Percentiles rank a stretch among this genome's conserved stretches.
Evolutionary conservation across 2,329 filamentous ascomycete species (phyloP).

Genomic region (Colletotrichum cordylinicola): DNA sequence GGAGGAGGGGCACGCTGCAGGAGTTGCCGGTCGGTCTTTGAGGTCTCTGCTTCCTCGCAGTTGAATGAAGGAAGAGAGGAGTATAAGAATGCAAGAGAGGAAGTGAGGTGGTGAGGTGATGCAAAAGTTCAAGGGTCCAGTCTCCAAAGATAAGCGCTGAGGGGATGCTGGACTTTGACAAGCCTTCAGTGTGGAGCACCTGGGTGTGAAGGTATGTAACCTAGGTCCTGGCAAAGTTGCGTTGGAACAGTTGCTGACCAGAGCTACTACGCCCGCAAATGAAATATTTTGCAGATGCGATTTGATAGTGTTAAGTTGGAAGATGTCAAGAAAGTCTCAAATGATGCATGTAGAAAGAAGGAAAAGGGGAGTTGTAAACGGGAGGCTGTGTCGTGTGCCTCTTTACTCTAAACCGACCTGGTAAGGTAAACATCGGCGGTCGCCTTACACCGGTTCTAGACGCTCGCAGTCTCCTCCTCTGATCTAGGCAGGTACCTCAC

Average conservation of each 20-base stretch:
- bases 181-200: slow-evolving; percentile 7
- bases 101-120: background rate
- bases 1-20: background rate
- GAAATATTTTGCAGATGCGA: background rate
- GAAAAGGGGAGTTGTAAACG: background rate
- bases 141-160: slow-evolving; percentile 20
- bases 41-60: background rate
- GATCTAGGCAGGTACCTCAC: background rate
- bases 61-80: background rate
- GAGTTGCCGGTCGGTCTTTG: background rate
- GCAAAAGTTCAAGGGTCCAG: slow-evolving; percentile 15
- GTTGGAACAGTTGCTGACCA: background rate
- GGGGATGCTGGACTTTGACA: slow-evolving; percentile 16
- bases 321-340: too few relatives aligned
- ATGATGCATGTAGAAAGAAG: background rate
- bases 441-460: slow-evolving; percentile 7
- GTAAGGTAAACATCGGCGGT: background rate
- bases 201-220: background rate
- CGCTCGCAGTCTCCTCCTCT: background rate
- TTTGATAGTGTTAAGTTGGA: background rate
- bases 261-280: background rate
- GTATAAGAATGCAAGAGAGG: background rate
- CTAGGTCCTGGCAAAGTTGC: background rate
- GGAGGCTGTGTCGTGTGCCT: slow-evolving; percentile 10
- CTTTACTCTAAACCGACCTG: background rate